Evolutionary conservation across 257 asterid genomes (phyloP).

Genomic region (Eucommia ulmoides): DNA sequence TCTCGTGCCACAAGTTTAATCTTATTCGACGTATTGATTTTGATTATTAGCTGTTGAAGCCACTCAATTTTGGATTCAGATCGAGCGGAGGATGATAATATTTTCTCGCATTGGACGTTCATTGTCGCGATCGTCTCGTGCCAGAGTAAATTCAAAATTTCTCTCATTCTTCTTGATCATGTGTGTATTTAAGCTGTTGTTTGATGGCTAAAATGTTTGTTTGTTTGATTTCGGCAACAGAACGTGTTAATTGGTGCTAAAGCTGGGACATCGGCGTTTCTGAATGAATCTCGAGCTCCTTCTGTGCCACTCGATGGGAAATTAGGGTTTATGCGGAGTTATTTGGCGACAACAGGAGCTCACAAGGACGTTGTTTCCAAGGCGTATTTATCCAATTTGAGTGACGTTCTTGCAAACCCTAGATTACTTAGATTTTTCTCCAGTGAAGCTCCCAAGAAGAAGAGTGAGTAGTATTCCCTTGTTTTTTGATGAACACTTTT

Average conservation of each 20-base stretch:
- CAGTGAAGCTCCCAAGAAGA: constrained; percentile 61
- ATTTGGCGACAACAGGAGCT: constrained; percentile 36
- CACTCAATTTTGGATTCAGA: no score
- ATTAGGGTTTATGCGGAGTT: constrained; percentile 51
- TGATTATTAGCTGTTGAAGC: no score
- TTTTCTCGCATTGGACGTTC: constrained; percentile 46
- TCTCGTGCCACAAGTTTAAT: no score
- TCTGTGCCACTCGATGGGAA: constrained; percentile 30
- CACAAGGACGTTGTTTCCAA: constrained; percentile 18
- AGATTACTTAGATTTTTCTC: constrained; percentile 40
- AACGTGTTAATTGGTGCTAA: constrained; percentile 36
- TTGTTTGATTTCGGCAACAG: constrained; percentile 21
- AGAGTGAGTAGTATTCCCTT: constrained; percentile 27
- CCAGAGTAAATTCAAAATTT: constrained; percentile 37
- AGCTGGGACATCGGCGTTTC: constrained; percentile 20
- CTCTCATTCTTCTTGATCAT: no score
- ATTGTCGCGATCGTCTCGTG: constrained; percentile 37
- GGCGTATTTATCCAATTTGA: constrained; percentile 31
- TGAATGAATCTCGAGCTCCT: constrained; percentile 12
- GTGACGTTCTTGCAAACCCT: constrained; percentile 26
- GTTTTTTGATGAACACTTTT: constrained; percentile 2
- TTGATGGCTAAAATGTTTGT: constrained; percentile 3
- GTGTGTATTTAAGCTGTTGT: neutral
- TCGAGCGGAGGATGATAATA: no score
- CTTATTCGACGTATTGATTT: no score